Conservation (phyloP, 345 rosid species). For the Lepidium africanum region DNA sequence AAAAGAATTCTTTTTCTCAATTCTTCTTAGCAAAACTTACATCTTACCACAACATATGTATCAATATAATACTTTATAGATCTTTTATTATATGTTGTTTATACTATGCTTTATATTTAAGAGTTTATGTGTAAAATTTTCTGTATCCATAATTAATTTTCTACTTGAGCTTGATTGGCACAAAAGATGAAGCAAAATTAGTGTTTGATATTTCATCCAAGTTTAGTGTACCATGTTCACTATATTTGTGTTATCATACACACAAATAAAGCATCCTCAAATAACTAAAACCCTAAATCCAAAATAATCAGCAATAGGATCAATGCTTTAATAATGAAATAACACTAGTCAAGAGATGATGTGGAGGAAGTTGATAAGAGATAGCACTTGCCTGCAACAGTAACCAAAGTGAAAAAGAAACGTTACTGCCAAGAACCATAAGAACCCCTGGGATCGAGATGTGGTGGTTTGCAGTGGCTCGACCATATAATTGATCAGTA, state of each 20-base stretch:
- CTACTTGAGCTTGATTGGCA: not conserved
- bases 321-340: not conserved
- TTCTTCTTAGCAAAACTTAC: not conserved
- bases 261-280: not conserved
- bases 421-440: constrained; percentile 22
- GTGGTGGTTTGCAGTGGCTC: constrained; percentile 8
- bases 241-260: too few relatives aligned
- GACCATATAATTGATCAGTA: constrained; percentile 2
- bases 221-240: too few relatives aligned
- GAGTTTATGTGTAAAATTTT: not conserved
- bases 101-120: not conserved
- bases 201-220: not conserved
- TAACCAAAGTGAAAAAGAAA: constrained; percentile 29
- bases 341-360: not conserved
- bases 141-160: not conserved
- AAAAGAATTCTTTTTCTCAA: not conserved
- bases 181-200: not conserved
- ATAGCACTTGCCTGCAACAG: constrained; percentile 25
- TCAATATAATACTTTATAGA: not conserved
- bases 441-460: constrained; percentile 22
- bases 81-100: not conserved
- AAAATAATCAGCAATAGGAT: not conserved
- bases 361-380: not conserved
- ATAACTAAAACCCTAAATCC: not conserved
- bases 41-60: not conserved